Evolutionary conservation across 306 rosid genomes (phyloP).

Genomic region (Coriaria nepalensis): DNA sequence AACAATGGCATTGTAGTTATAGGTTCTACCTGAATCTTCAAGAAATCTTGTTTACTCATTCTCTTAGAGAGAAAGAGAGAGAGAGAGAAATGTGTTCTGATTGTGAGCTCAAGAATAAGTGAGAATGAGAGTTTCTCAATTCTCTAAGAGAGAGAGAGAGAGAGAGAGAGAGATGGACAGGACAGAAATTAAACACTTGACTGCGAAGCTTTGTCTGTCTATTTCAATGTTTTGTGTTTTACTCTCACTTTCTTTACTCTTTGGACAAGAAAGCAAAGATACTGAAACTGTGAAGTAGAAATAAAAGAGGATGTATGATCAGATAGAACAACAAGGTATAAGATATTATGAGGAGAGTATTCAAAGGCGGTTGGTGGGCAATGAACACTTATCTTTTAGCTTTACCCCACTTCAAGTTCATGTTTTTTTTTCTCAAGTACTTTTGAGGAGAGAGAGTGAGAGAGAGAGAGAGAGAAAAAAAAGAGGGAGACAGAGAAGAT

Average conservation of each 20-base stretch:
- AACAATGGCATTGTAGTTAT: conserved; percentile 1
- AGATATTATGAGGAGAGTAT: conserved; percentile 9
- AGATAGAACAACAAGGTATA: conserved; percentile 4
- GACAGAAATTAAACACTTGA: not conserved
- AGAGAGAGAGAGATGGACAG: not conserved
- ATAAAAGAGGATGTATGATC: not conserved
- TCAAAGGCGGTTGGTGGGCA: conserved; percentile 29
- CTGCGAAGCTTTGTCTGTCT: not conserved
- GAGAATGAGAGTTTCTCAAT: no score
- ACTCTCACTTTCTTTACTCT: no score
- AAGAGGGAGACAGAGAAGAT: conserved; percentile 14
- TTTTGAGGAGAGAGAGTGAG: conserved; percentile 5
- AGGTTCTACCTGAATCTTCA: conserved; percentile 59
- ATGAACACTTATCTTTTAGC: conserved; percentile 19
- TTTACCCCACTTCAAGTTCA: conserved; percentile 24
- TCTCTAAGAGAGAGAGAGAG: not conserved
- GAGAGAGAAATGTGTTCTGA: not conserved
- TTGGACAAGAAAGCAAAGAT: not conserved
- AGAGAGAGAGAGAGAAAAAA: not conserved
- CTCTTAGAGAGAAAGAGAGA: conserved; percentile 9
- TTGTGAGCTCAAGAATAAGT: conserved; percentile 10
- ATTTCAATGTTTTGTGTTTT: no score
- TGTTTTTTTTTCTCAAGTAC: conserved; percentile 16
- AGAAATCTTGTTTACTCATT: conserved; percentile 72
- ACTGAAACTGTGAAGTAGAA: not conserved